Evolutionary conservation across 371 early-diverging fungal species (phyloP).

Genomic region (Sporodiniella umbellata): DNA sequence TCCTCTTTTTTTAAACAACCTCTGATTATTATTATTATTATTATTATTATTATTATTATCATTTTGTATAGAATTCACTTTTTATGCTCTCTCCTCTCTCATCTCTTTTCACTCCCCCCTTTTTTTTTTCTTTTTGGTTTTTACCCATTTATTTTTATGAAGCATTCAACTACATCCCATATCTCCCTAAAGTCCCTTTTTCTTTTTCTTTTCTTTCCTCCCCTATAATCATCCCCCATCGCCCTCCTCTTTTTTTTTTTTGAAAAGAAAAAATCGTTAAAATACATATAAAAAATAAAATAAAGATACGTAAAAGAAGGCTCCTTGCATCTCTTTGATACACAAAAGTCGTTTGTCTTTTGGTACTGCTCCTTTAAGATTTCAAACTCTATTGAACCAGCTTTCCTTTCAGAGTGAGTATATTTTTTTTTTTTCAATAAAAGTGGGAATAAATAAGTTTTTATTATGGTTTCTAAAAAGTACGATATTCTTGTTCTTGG

Average conservation of each 20-base stretch:
- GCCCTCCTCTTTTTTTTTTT: constrained; percentile 8
- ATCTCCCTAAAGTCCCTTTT: background rate
- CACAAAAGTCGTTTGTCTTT: no score
- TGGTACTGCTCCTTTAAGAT: no score
- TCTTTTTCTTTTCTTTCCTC: constrained; percentile 1
- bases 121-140: background rate
- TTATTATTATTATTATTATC: background rate
- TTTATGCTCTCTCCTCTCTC: background rate
- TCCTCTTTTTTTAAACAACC: constrained; percentile 4
- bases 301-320: no score
- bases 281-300: background rate
- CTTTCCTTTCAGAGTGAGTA: no score
- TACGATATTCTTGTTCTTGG: constrained; percentile 5
- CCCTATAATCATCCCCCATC: no score
- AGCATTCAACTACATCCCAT: constrained; percentile 4
- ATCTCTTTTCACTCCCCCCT: background rate
- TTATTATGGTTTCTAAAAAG: background rate
- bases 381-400: no score
- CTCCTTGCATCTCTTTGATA: no score
- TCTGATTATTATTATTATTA: background rate
- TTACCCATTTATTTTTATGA: constrained; percentile 16
- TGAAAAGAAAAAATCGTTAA: background rate
- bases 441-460: background rate
- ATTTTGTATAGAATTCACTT: constrained; percentile 8
- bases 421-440: no score